Base-by-base conservation (phyloP, 2,329 filamentous ascomycete species). In the Ascomycota sp. region DNA sequence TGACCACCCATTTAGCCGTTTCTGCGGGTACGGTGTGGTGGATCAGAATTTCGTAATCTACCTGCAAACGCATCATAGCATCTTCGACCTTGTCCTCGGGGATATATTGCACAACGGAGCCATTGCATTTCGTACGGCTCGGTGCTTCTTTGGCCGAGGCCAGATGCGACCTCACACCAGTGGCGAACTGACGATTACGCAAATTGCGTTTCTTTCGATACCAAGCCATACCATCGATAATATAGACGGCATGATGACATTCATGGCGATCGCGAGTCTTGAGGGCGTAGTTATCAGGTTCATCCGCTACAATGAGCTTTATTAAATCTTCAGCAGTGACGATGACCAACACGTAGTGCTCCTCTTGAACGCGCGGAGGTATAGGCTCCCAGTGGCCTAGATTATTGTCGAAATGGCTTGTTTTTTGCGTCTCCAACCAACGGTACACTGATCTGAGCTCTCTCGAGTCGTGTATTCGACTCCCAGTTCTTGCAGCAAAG, bases 201-300 rank as follows among this genome's bases (percentile, higher is more conserved):
- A 66, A 52, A 36, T 65, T 76, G 28, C 63, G 61, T 38, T 78
- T 81, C 46, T 75, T 80, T 33, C 68, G 64, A 53, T 73, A 66
- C 69, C 74, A 80, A 0, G 58, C 40, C 0, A 85, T 53, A 0
- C 78, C 78, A 41, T 86, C 74, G 13, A 89, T 65, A 1, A 86
- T 51, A 40, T 81, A 82, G 25, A 86, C 65, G 9, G 72, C 47
- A 25, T 61, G 63, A 38, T 63, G 57, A 1, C 43, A 43, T 0
- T 61, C 52, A 41, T 75, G 74, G 28, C 58, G 52, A 0, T 43
- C 51, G 42, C 63, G 65, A 39, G 80, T 58, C 8, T 47, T 55
- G 1, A 55, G 42, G 17, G 78, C 58, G 46, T 83, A 69, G 2
- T 60, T 39, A 33, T 74, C 59, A 3, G 89, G 47, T 35, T 60